These are phyloP conservation scores for Discostella stelligeroides DNA, from an alignment of 108 stramenopile species.

Conservation along the genomic window DNA sequence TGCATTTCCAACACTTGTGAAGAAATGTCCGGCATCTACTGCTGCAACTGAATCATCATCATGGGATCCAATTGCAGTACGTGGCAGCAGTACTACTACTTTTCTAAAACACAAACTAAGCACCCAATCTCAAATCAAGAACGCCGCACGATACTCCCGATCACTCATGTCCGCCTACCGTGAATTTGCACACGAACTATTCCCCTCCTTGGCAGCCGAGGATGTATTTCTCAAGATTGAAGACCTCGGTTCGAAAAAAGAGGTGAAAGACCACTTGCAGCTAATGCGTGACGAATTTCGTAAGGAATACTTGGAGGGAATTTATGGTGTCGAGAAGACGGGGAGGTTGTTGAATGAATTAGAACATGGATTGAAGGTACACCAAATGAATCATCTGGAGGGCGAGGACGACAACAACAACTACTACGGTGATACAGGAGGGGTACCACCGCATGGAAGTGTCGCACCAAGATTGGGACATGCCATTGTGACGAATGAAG, in stretches of 20 bases:
- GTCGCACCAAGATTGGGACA: slow-evolving; percentile 37
- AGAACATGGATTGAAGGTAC: slow-evolving; percentile 48
- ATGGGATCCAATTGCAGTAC: background rate
- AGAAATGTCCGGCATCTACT: slow-evolving; percentile 18
- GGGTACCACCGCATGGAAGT: background rate
- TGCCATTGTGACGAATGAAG: slow-evolving; percentile 29
- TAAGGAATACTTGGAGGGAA: slow-evolving; percentile 58
- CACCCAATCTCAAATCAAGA: slow-evolving; percentile 22
- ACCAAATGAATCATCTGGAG: background rate
- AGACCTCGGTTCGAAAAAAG: slow-evolving; percentile 53
- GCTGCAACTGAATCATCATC: background rate
- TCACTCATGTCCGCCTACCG: slow-evolving; percentile 57
- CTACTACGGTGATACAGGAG: background rate
- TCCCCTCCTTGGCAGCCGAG: slow-evolving; percentile 60
- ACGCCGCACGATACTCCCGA: slow-evolving; percentile 50
- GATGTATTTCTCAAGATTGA: slow-evolving; percentile 65
- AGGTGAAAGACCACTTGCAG: slow-evolving; percentile 59
- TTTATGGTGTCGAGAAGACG: slow-evolving; percentile 64
- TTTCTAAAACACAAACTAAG: slow-evolving; percentile 32
- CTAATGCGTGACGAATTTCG: slow-evolving; percentile 68
- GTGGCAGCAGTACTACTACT: slow-evolving; percentile 16
- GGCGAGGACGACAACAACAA: slow-evolving; percentile 4
- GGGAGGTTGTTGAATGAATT: slow-evolving; percentile 62
- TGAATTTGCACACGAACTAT: slow-evolving; percentile 53
- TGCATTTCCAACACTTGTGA: slow-evolving; percentile 30